Evolutionary conservation across 1,139 yeast species (phyloP).

Genomic region (Zygoascus sp.): DNA sequence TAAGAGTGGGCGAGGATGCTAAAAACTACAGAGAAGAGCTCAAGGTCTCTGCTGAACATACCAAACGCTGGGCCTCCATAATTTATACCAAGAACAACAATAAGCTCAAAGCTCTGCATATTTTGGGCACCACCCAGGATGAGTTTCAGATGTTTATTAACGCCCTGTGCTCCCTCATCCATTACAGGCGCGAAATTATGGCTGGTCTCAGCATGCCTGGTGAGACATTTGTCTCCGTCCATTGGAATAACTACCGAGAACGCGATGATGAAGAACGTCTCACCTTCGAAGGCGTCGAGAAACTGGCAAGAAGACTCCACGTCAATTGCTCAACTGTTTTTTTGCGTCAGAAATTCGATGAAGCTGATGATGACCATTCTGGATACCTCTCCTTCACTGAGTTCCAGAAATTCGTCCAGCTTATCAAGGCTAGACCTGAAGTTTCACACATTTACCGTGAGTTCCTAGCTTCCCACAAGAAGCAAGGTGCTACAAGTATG

Average conservation of each 20-base stretch:
- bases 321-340: slow-evolving; percentile 52
- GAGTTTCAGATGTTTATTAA: slow-evolving; percentile 55
- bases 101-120: slow-evolving; percentile 61
- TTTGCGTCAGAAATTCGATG: slow-evolving; percentile 43
- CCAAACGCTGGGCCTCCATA: slow-evolving; percentile 73
- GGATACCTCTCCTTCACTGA: slow-evolving; percentile 59
- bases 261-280: slow-evolving; percentile 42
- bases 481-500: slow-evolving; percentile 27
- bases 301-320: slow-evolving; percentile 62
- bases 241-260: slow-evolving; percentile 51
- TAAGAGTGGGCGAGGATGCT: slow-evolving; percentile 67
- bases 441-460: slow-evolving; percentile 40
- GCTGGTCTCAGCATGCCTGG: slow-evolving; percentile 52
- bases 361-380: slow-evolving; percentile 45
- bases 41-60: slow-evolving; percentile 62
- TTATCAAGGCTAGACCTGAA: slow-evolving; percentile 49
- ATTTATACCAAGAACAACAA: slow-evolving; percentile 52
- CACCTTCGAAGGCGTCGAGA: slow-evolving; percentile 63
- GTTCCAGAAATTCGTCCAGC: slow-evolving; percentile 66
- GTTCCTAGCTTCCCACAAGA: slow-evolving; percentile 10
- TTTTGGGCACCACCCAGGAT: slow-evolving; percentile 61
- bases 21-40: slow-evolving; percentile 79
- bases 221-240: slow-evolving; percentile 49
- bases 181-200: slow-evolving; percentile 49
- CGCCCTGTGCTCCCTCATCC: slow-evolving; percentile 45